Evolutionary conservation across 2,329 filamentous ascomycete species (phyloP), one percentile per base, ranked within the genome.

Genomic region (Trichoderma oligosporum): DNA sequence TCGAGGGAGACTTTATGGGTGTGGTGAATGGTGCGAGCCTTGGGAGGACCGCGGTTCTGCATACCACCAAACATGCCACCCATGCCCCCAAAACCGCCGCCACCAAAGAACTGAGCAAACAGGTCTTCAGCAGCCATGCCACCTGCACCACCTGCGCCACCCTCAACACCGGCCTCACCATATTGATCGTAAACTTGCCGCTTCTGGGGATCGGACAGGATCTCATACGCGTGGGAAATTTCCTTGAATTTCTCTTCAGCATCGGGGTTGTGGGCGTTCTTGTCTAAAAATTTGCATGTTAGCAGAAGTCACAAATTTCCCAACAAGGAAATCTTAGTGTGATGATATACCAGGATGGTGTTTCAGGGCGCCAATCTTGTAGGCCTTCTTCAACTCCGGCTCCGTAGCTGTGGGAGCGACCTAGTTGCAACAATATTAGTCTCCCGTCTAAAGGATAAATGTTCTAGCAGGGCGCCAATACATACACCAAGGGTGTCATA

Each of bases 231-330:
- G 70, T 93, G 87, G 63, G 91, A 96, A 61, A 97, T 82, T 68
- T 97, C 92, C 80, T 99, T 97, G 86, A 99, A 99, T 76, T 97
- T 99, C 61, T 96, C 91, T 66, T 93, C 91, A 51, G 94, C 92
- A 24, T 86, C 88, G 38, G 92, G 91, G 79, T 96, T 95, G 79
- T 94, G 85, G 63, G 87, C 85, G 76, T 99, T 99, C 83, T 99
- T 99, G 76, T 99, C 93, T 95, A 65, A 36, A 57, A 24, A 59
- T 31, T 11, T 22, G 27, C 7, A 57, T 27, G 57, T 67, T 55
- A 66, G 64, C 45, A n/a, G 49, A 25, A 48, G 18, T 14, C n/a
- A n/a, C n/a, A n/a, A 11, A 8, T 22, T 27, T 24, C 16, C 3
- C 9, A 38, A 8, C 0, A 9, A 38, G 33, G 6, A 27, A 14